phyloP scores from a whole-genome alignment of 805 yeast genomes.

The Candida boleticola region DNA sequence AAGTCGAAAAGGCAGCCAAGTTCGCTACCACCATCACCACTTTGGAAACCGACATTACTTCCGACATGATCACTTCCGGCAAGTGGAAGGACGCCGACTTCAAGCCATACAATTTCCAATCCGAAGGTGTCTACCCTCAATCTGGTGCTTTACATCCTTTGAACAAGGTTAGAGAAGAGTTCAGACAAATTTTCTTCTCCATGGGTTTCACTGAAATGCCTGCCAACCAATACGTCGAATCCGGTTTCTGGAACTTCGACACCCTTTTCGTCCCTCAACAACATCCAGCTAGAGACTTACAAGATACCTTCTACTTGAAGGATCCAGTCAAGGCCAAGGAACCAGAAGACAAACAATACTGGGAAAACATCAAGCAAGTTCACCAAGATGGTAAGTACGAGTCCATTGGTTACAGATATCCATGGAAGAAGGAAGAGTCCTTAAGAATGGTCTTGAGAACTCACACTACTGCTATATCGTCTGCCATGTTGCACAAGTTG shows the following conservation, averaged over 20 bases:
- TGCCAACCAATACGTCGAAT: conserved; percentile 94
- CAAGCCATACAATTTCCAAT: conserved; percentile 93
- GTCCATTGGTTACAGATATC: conserved; percentile 96
- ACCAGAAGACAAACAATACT: conserved; percentile 79
- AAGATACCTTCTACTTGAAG: conserved; percentile 95
- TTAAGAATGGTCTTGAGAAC: conserved; percentile 92
- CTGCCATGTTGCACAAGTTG: conserved; percentile 80
- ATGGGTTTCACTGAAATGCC: conserved; percentile 99
- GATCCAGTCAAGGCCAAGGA: conserved; percentile 81
- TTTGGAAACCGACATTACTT: conserved; percentile 89
- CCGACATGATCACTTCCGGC: conserved; percentile 84
- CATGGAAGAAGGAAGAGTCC: conserved; percentile 92
- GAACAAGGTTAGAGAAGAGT: conserved; percentile 95
- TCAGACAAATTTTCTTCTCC: conserved; percentile 94
- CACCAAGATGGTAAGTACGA: conserved; percentile 91
- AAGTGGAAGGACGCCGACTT: conserved; percentile 81
- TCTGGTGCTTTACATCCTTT: conserved; percentile 97
- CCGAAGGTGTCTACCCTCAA: conserved; percentile 84
- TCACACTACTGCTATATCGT: conserved; percentile 94
- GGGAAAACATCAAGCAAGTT: conserved; percentile 74
- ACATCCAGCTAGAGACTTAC: conserved; percentile 99
- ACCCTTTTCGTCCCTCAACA: conserved; percentile 97
- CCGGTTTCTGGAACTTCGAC: conserved; percentile 99
- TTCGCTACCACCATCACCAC: conserved; percentile 78
- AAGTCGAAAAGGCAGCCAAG: conserved; percentile 75